A percentile compares a stretch with the other conserved stretches of the same genome.
These are phyloP conservation scores for Ophiostoma sp. DNA, from an alignment of 2,329 filamentous ascomycete genomes.

Conservation along the genomic window DNA sequence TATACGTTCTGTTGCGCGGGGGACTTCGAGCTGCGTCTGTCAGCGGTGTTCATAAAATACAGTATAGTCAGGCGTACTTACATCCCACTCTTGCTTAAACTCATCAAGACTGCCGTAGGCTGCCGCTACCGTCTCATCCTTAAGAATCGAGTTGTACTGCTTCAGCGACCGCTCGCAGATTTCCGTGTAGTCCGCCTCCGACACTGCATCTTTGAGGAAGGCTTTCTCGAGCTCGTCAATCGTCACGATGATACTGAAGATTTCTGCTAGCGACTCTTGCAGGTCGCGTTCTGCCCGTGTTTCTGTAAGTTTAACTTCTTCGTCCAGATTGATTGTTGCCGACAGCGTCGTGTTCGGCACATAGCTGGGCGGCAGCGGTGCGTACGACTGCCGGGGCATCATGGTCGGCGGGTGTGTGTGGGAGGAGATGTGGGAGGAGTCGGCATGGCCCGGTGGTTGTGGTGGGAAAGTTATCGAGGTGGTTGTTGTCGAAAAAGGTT, in stretches of 20 bases:
- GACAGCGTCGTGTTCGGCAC: conserved; percentile 80
- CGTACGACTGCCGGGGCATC: conserved; percentile 70
- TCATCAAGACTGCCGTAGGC: conserved; percentile 86
- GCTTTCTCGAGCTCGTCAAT: conserved; percentile 95
- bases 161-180: conserved; percentile 91
- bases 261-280: conserved; percentile 92
- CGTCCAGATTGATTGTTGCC: conserved; percentile 89
- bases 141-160: conserved; percentile 93
- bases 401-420: conserved; percentile 43
- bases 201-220: conserved; percentile 91
- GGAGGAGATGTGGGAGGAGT: not conserved
- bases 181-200: conserved; percentile 90
- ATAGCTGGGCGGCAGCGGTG: conserved; percentile 87
- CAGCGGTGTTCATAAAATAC: not conserved
- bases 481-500: not conserved
- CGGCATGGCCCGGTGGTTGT: not conserved
- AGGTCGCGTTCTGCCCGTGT: conserved; percentile 87
- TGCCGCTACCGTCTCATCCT: conserved; percentile 84
- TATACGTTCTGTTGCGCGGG: conserved; percentile 87
- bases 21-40: conserved; percentile 75
- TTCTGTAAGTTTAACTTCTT: conserved; percentile 88
- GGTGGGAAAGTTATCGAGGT: not conserved
- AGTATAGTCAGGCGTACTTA: too few species aligned
- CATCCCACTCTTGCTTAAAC: conserved; percentile 91
- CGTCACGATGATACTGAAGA: conserved; percentile 96